Evolutionary conservation across 768 basidiomycete species (phyloP).

Genomic region (Phlegmacium glaucopus): DNA sequence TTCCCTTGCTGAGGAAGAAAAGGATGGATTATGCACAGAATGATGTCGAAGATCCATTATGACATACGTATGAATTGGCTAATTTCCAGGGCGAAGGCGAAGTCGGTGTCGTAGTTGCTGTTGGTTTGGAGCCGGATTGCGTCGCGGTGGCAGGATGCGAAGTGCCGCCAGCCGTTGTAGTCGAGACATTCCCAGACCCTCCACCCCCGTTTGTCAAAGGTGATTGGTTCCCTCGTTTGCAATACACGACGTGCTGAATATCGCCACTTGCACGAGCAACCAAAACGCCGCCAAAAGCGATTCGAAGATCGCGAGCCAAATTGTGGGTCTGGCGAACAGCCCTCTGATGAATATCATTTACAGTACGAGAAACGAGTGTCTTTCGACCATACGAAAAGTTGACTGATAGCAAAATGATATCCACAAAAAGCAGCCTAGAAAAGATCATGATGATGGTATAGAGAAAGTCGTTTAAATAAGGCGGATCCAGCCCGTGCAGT

Average conservation of each 20-base stretch:
- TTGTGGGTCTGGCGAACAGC: conserved; percentile 57
- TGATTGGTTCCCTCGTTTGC: conserved; percentile 35
- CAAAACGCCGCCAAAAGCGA: conserved; percentile 57
- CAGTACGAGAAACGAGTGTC: conserved; percentile 37
- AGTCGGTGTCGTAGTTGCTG: conserved; percentile 23
- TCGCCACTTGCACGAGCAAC: conserved; percentile 33
- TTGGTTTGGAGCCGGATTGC: conserved; percentile 11
- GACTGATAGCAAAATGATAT: conserved; percentile 32
- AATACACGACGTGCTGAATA: conserved; percentile 37
- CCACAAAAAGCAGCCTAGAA: conserved; percentile 29
- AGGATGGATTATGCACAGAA: conserved; percentile 8
- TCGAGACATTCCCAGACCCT: conserved; percentile 17
- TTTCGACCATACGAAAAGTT: conserved; percentile 21
- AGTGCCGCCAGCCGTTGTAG: conserved; percentile 17
- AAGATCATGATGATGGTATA: conserved; percentile 23
- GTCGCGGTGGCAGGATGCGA: conserved; percentile 11
- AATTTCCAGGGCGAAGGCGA: conserved; percentile 63
- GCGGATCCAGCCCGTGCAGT: no score
- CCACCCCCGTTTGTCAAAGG: conserved; percentile 16
- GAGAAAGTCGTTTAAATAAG: conserved; percentile 18
- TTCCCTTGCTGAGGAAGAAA: conserved; percentile 45
- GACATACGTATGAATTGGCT: conserved; percentile 53
- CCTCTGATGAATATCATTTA: conserved; percentile 47
- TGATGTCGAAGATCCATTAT: neutral
- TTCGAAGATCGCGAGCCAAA: conserved; percentile 66